A percentile compares a stretch with the other conserved stretches of the same genome.
Conservation (phyloP, 257 asterid species). For the Gentiana dahurica region DNA sequence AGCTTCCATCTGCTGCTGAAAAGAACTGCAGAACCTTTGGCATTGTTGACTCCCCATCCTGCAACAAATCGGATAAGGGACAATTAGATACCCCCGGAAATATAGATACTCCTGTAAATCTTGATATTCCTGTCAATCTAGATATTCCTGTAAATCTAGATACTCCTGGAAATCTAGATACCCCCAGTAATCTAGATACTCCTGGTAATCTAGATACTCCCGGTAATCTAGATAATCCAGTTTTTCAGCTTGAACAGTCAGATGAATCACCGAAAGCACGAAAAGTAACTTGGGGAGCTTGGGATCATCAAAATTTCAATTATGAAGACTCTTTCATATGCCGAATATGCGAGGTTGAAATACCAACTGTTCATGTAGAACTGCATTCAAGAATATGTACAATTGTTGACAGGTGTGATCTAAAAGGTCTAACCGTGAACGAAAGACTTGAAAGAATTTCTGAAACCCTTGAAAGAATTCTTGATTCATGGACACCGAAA, state of each 20-base stretch:
- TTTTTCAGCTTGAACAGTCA: conserved; percentile 28
- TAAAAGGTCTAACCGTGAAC: conserved; percentile 77
- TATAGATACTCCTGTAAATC: conserved; percentile 23
- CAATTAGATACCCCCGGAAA: conserved; percentile 23
- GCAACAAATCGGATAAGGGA: conserved; percentile 28
- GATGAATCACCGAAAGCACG: conserved; percentile 42
- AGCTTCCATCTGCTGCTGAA: conserved; percentile 73
- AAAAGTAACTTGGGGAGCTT: conserved; percentile 53
- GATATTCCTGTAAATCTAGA: conserved; percentile 27
- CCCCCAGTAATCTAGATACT: conserved; percentile 10
- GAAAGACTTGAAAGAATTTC: conserved; percentile 82
- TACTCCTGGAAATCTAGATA: conserved; percentile 19
- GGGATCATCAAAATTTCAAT: conserved; percentile 69
- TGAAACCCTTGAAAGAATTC: conserved; percentile 76
- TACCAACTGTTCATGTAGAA: conserved; percentile 87
- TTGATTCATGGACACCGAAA: conserved; percentile 73
- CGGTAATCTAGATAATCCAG: conserved; percentile 32
- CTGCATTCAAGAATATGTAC: conserved; percentile 94
- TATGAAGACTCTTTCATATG: conserved; percentile 87
- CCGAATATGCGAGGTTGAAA: conserved; percentile 96
- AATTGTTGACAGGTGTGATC: conserved; percentile 91
- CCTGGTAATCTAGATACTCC: conserved; percentile 28
- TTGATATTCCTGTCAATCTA: conserved; percentile 24
- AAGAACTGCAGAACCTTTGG: conserved; percentile 41
- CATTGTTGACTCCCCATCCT: conserved; percentile 34